A percentile compares a stretch with the other conserved stretches of the same genome.
Evolutionary conservation across 164 flowering plant species (phyloP).

Genomic region (Chloranthus sessilifolius): DNA sequence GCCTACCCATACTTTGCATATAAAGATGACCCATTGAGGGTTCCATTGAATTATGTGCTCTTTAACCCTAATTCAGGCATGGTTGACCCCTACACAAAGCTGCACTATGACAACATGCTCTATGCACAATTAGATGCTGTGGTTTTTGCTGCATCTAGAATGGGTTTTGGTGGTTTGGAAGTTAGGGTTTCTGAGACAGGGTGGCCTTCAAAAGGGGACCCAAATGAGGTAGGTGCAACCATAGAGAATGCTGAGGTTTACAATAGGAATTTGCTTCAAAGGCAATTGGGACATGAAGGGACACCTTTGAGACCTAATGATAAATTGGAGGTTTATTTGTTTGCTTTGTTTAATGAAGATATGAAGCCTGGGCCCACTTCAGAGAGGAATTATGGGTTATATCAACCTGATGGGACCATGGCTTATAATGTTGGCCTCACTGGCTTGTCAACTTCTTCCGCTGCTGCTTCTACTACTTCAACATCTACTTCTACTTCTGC

Average conservation of each 20-base stretch:
- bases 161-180: conserved; percentile 66
- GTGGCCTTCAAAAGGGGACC: conserved; percentile 96
- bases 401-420: conserved; percentile 84
- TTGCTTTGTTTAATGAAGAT: conserved; percentile 87
- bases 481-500: conserved; percentile 51
- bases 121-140: conserved; percentile 92
- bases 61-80: conserved; percentile 62
- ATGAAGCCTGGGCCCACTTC: conserved; percentile 90
- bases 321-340: conserved; percentile 68
- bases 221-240: conserved; percentile 67
- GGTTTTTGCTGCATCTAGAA: conserved; percentile 49
- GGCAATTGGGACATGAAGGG: conserved; percentile 65
- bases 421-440: conserved; percentile 72
- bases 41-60: conserved; percentile 68
- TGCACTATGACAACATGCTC: conserved; percentile 87
- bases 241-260: conserved; percentile 59
- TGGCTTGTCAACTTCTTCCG: conserved; percentile 24
- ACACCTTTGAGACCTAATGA: conserved; percentile 74
- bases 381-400: conserved; percentile 89
- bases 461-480: conserved; percentile 41
- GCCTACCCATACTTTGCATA: conserved; percentile 94
- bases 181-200: conserved; percentile 90
- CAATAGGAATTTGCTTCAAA: conserved; percentile 64
- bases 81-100: conserved; percentile 68
- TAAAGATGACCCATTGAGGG: conserved; percentile 44